Base-by-base conservation (phyloP, 73 alveolate species). In the Paraurostyla sp. region DNA sequence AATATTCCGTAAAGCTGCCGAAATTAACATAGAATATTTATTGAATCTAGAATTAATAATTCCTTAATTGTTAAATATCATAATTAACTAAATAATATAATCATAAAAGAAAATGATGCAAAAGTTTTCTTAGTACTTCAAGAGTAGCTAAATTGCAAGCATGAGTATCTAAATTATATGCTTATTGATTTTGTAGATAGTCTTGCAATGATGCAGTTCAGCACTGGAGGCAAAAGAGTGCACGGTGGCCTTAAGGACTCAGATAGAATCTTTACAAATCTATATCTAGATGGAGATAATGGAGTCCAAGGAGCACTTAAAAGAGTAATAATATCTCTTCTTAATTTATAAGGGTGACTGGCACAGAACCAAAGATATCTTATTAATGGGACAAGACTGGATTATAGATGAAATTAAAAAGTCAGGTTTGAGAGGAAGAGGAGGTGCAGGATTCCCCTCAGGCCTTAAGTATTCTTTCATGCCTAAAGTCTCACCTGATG, bases 391-490 rank as follows among this genome's bases (percentile, higher is more conserved):
- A 29, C 93, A 95, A 56, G 98, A 95, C 73, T 95, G 98, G 98
- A 92, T 95, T 29, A 94, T 95, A 32, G 96, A 95, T 71, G 98
- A 95, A 78, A 95, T 95, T 56, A 95, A 95, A 73, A 93, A 93
- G 49, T 91, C 97, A 32, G 98, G 98, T 20, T 92, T 95, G 30
- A 87, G 98, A 83, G 98, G 98, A 0, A 87, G 98, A 87, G 98
- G 98, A 15, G 98, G 98, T 22, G 98, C 98, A 16, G 98, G 98
- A 42, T 95, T 95, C 92, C 97, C 97, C 38, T 93, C 97, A 16
- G 98, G 98, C 23, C 88, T 95, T 27, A 95, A 95, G 56, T 95
- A 95, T 93, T 92, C 97, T 23, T 95, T 95, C 89, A 95, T 95
- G 98, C 98, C 98, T 23, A 95, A 95, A 76, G 95, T 91, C 59